These are phyloP conservation scores for Isabelozyma rhagii DNA, from an alignment of 805 yeast genomes.

Conservation along the genomic window DNA sequence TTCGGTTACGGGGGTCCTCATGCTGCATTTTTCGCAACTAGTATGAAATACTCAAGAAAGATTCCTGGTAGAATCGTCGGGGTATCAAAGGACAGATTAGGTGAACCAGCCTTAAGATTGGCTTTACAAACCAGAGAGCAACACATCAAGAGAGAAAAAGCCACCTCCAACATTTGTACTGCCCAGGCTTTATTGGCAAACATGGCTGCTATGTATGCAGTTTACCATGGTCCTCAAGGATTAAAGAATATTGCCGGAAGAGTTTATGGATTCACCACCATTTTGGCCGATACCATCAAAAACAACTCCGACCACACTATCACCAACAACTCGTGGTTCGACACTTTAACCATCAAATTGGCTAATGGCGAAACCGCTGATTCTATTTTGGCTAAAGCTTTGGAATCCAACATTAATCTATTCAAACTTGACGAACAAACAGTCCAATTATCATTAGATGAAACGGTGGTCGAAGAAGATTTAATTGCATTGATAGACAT, in stretches of 20 bases:
- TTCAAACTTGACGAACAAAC: slow-evolving; percentile 59
- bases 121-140: slow-evolving; percentile 98
- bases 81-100: slow-evolving; percentile 85
- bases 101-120: slow-evolving; percentile 82
- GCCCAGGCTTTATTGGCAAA: slow-evolving; percentile 96
- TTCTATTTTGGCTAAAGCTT: slow-evolving; percentile 55
- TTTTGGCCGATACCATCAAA: slow-evolving; percentile 60
- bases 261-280: slow-evolving; percentile 68
- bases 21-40: slow-evolving; percentile 93
- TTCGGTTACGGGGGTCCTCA: slow-evolving; percentile 99
- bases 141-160: slow-evolving; percentile 95
- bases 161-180: slow-evolving; percentile 96
- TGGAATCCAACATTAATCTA: slow-evolving; percentile 68
- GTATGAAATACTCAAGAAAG: slow-evolving; percentile 77
- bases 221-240: slow-evolving; percentile 93
- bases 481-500: slow-evolving; percentile 53
- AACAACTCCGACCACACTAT: slow-evolving; percentile 40
- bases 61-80: slow-evolving; percentile 97
- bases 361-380: slow-evolving; percentile 48
- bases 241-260: slow-evolving; percentile 73
- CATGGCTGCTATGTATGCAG: slow-evolving; percentile 92
- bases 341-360: slow-evolving; percentile 72
- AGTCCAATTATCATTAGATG: slow-evolving; percentile 86
- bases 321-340: slow-evolving; percentile 70
- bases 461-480: slow-evolving; percentile 69